These are phyloP conservation scores for Tuber calosporum DNA, from an alignment of 495 filamentous ascomycete species.

Conservation along the genomic window DNA sequence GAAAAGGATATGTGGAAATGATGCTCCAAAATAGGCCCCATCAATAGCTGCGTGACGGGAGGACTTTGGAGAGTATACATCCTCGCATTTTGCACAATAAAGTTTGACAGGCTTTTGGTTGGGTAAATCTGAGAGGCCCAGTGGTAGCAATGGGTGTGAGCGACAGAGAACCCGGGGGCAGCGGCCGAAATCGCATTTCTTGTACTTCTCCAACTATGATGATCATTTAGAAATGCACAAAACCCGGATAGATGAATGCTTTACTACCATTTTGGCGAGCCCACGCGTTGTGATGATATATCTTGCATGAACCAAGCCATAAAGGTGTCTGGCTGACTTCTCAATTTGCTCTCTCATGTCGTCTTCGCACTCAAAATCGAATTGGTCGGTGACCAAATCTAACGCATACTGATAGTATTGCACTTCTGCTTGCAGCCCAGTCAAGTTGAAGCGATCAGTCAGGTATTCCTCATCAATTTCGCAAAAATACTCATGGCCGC, in stretches of 20 bases:
- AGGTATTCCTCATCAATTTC: constrained; percentile 99
- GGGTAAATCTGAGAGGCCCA: constrained; percentile 82
- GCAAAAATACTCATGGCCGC: constrained; percentile 99
- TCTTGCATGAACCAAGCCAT: constrained; percentile 90
- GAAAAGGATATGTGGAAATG: constrained; percentile 98
- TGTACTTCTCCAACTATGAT: constrained; percentile 89
- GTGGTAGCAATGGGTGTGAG: constrained; percentile 81
- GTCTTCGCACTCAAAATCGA: constrained; percentile 97
- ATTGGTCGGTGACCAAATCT: constrained; percentile 98
- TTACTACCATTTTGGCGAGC: constrained; percentile 84
- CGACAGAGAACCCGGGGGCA: constrained; percentile 93
- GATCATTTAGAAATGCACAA: constrained; percentile 19
- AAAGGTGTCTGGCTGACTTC: constrained; percentile 92
- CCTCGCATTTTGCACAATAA: constrained; percentile 94
- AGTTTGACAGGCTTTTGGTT: constrained; percentile 84
- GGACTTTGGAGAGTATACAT: constrained; percentile 98
- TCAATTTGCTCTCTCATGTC: constrained; percentile 97
- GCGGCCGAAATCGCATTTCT: constrained; percentile 95
- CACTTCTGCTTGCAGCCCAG: constrained; percentile 92
- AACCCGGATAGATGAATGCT: constrained; percentile 3
- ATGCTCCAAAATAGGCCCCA: constrained; percentile 94
- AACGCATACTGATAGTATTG: constrained; percentile 98
- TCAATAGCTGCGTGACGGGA: constrained; percentile 91
- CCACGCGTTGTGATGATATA: constrained; percentile 97
- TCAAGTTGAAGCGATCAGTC: constrained; percentile 96